Base-by-base conservation (phyloP, 2,329 filamentous ascomycete species). In the Exophiala bonariae region DNA sequence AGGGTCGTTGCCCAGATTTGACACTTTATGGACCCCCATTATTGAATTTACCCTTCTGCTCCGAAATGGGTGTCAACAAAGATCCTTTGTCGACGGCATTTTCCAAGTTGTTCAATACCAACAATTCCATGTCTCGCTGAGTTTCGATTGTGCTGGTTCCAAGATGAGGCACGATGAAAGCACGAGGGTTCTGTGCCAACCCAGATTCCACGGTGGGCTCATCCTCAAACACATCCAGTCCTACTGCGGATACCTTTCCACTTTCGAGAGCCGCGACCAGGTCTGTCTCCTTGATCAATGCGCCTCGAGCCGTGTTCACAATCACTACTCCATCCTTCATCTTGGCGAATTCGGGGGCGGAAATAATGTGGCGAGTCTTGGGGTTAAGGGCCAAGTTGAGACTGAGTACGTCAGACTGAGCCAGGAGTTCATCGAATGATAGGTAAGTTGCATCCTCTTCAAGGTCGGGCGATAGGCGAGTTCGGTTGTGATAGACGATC, bases 91-190 rank as follows among this genome's bases (percentile, higher is more conserved):
- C 74, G 31, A 84, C 70, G 4, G 76, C 80, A 23, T 67, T 73
- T 59, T 74, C 74, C 61, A 85, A 53, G 54, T 83, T 83, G 23
- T 79, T 71, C 60, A 83, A 51, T 14, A 82, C 79, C 54, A 82
- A 60, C 42, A 81, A 59, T 61, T 83, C 80, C 80, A 82, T 83
- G 44, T 81, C 77, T 54, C 73, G 76, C 65, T 82, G 79, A 17
- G 79, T 82, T 63, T 83, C 80, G 59, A 72, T 77, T 9, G 79
- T 82, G 50, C 67, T 74, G 1, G 80, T 83, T 16, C 80, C 80
- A 54, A 83, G 76, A 57, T 83, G 80, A 31, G 80, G 80, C 52
- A 82, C 61, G 54, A 83, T 57, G 56, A 82, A 77, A n/a, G 70
- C 68, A 32, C 63, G 63, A 3, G 67, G 63, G 55, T 71, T 73